A percentile compares a stretch with the other conserved stretches of the same genome.
Evolutionary conservation across 2,329 filamentous ascomycete species (phyloP).

Genomic region (Aureobasidium sp.): DNA sequence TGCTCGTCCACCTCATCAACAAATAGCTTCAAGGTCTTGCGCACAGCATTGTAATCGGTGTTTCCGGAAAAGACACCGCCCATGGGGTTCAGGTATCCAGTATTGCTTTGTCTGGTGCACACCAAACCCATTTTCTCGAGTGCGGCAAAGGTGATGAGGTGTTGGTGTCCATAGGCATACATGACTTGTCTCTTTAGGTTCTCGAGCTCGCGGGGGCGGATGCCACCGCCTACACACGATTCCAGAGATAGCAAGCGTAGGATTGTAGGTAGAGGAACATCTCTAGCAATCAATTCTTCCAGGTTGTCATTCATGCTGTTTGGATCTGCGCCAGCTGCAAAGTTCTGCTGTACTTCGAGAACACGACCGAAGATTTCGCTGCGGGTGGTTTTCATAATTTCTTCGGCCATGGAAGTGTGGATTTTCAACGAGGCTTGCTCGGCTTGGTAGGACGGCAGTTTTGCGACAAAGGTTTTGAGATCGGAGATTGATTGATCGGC

Average conservation of each 20-base stretch:
- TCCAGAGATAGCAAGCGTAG: conserved; percentile 83
- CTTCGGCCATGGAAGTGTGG: conserved; percentile 86
- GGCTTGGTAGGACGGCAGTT: conserved; percentile 82
- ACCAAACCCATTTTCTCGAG: conserved; percentile 87
- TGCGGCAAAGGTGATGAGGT: conserved; percentile 78
- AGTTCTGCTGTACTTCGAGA: conserved; percentile 90
- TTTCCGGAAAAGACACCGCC: conserved; percentile 44
- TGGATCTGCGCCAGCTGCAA: conserved; percentile 79
- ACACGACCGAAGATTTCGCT: conserved; percentile 81
- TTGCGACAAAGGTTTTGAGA: conserved; percentile 89
- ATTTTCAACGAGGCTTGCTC: conserved; percentile 89
- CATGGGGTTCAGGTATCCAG: conserved; percentile 75
- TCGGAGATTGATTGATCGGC: conserved; percentile 85
- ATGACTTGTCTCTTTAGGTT: conserved; percentile 79
- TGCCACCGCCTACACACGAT: conserved; percentile 79
- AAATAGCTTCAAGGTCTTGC: conserved; percentile 79
- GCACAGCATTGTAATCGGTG: conserved; percentile 76
- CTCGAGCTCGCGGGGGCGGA: conserved; percentile 83
- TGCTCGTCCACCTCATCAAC: conserved; percentile 96
- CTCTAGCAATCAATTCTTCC: conserved; percentile 87
- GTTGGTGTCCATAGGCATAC: conserved; percentile 91
- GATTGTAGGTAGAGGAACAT: conserved; percentile 70
- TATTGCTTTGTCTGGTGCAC: conserved; percentile 58
- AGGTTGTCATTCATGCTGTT: conserved; percentile 76
- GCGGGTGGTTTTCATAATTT: conserved; percentile 87